phyloP scores from a whole-genome alignment of 2,329 filamentous ascomycete genomes.

The Clarireedia hainanense region DNA sequence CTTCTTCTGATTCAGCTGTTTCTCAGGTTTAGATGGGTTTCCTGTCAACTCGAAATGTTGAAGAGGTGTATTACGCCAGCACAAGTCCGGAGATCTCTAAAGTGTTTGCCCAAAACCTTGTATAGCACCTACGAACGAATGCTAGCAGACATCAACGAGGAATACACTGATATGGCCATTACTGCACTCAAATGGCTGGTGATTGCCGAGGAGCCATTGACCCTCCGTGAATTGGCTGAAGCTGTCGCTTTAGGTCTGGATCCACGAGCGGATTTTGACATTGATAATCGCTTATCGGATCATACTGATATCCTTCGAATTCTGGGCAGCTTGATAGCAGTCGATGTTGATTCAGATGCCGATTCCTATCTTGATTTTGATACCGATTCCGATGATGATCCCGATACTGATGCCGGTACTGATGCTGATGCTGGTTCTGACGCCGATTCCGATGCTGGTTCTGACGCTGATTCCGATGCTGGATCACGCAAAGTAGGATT shows the following conservation, averaged over 20 bases:
- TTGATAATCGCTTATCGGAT: neutral
- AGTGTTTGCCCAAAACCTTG: neutral
- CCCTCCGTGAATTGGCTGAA: neutral
- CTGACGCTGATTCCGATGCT: neutral
- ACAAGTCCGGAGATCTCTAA: neutral
- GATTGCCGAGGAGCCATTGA: neutral
- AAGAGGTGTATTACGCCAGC: neutral
- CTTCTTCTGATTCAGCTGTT: neutral
- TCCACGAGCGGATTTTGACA: neutral
- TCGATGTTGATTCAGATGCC: neutral
- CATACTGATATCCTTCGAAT: neutral
- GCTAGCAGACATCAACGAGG: neutral
- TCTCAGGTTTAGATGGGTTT: neutral
- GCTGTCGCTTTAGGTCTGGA: neutral
- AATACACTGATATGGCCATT: neutral
- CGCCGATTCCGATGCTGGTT: neutral
- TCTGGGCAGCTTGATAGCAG: neutral
- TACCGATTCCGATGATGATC: neutral
- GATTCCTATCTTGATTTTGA: too few species aligned
- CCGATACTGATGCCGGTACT: neutral
- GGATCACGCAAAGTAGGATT: neutral
- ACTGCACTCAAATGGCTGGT: neutral
- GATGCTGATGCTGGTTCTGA: too few species aligned
- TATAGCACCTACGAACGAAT: neutral
- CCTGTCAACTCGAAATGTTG: neutral